These are phyloP conservation scores for Pseudogymnoascus sp. DNA, from an alignment of 2,329 filamentous ascomycete genomes.

Conservation along the genomic window DNA sequence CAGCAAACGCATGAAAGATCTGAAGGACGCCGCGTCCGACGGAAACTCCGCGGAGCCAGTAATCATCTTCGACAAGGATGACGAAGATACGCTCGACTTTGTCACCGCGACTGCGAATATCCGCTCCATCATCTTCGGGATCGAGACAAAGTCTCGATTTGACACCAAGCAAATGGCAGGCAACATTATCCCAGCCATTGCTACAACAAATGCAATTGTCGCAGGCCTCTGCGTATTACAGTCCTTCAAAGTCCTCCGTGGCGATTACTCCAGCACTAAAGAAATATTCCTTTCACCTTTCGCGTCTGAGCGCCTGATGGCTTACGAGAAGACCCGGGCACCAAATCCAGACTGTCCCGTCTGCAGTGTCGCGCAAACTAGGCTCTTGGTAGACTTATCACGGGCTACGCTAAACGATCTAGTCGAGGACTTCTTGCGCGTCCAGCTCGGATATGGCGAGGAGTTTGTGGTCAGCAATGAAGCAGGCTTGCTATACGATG, in stretches of 20 bases:
- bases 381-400: constrained; percentile 58
- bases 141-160: constrained; percentile 82
- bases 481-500: constrained; percentile 74
- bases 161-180: constrained; percentile 99
- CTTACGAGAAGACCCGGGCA: constrained; percentile 44
- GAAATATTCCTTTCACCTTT: constrained; percentile 79
- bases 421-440: constrained; percentile 64
- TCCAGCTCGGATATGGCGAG: constrained; percentile 66
- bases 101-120: constrained; percentile 87
- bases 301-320: constrained; percentile 48
- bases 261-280: constrained; percentile 61
- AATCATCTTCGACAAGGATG: constrained; percentile 93
- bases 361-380: constrained; percentile 66
- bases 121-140: constrained; percentile 79
- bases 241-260: constrained; percentile 79
- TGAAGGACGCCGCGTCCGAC: constrained; percentile 40
- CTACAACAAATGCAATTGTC: constrained; percentile 94
- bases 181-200: constrained; percentile 97
- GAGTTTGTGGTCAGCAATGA: constrained; percentile 74
- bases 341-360: constrained; percentile 80
- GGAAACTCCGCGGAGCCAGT: constrained; percentile 49
- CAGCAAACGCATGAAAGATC: constrained; percentile 61
- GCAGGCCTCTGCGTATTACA: constrained; percentile 87
- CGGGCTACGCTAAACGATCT: constrained; percentile 71
- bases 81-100: constrained; percentile 89